These are phyloP conservation scores for Flaveria sonorensis DNA, from an alignment of 129 eudicot species.

Conservation along the genomic window DNA sequence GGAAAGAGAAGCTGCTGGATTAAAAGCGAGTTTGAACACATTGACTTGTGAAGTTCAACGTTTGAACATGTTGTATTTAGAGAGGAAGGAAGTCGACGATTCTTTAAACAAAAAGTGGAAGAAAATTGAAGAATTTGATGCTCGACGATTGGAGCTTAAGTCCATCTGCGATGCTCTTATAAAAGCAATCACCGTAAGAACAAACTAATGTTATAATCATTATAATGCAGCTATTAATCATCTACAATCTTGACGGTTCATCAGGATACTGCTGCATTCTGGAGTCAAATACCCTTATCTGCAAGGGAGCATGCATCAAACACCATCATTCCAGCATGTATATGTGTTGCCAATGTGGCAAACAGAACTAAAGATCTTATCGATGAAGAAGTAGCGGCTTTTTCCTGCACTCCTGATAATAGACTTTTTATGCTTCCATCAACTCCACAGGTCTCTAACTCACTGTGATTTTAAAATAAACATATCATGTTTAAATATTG, in stretches of 20 bases:
- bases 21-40: constrained; percentile 80
- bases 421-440: constrained; percentile 95
- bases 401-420: constrained; percentile 75
- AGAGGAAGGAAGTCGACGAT: constrained; percentile 90
- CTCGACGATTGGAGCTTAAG: constrained; percentile 89
- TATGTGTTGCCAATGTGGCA: constrained; percentile 52
- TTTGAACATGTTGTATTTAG: constrained; percentile 68
- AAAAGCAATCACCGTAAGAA: constrained; percentile 71
- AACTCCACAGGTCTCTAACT: constrained; percentile 70
- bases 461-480: background rate
- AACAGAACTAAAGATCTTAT: constrained; percentile 69
- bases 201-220: background rate
- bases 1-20: constrained; percentile 96
- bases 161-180: constrained; percentile 62
- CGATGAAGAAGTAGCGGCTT: constrained; percentile 71
- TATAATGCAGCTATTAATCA: constrained; percentile 7
- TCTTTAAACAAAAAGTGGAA: constrained; percentile 85
- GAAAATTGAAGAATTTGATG: constrained; percentile 96
- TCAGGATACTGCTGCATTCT: constrained; percentile 81
- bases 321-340: constrained; percentile 83
- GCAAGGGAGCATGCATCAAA: constrained; percentile 87
- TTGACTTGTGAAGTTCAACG: constrained; percentile 79
- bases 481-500: background rate
- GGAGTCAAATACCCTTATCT: constrained; percentile 88
- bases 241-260: background rate